Evolutionary conservation across 768 basidiomycete species (phyloP).

Genomic region (Lenzites betulinus): DNA sequence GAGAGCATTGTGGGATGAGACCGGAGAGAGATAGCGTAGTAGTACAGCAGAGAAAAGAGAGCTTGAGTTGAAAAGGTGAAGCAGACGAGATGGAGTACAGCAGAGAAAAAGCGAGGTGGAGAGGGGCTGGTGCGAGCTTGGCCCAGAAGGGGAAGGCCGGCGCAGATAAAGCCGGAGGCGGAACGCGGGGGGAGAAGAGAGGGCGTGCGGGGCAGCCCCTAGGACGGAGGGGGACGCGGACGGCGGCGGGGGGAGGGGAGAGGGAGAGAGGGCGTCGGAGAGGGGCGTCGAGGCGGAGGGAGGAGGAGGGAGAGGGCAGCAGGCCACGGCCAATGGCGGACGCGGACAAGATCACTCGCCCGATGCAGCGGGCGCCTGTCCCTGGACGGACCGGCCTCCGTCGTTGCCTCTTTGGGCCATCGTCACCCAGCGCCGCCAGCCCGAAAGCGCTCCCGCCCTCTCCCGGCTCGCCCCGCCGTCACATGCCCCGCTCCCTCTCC

Average conservation of each 20-base stretch:
- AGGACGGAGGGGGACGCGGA: background rate
- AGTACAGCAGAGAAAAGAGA: conserved; percentile 15
- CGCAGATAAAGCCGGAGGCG: background rate
- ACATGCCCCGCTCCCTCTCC: conserved; percentile 11
- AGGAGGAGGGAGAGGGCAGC: background rate
- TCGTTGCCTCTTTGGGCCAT: conserved; percentile 3
- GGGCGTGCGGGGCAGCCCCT: background rate
- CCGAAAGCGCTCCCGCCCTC: conserved; percentile 8
- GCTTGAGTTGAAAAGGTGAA: conserved; percentile 8
- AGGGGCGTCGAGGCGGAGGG: background rate
- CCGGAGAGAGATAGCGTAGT: conserved; percentile 12
- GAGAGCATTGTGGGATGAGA: conserved; percentile 42
- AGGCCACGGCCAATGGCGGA: background rate
- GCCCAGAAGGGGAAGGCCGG: conserved; percentile 1
- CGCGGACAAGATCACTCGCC: background rate
- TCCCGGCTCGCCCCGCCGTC: conserved; percentile 8
- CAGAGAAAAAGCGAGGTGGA: background rate
- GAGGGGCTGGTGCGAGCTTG: background rate
- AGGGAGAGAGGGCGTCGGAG: background rate
- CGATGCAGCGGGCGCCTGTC: conserved; percentile 1
- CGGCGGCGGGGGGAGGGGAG: conserved; percentile 2
- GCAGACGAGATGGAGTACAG: conserved; percentile 10
- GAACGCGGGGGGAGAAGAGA: background rate
- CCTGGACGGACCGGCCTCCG: conserved; percentile 7
- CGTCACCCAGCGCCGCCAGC: conserved; percentile 13